These are phyloP conservation scores for Rhynchospora breviuscula DNA, from an alignment of 176 grass and related monocot species.

Conservation along the genomic window DNA sequence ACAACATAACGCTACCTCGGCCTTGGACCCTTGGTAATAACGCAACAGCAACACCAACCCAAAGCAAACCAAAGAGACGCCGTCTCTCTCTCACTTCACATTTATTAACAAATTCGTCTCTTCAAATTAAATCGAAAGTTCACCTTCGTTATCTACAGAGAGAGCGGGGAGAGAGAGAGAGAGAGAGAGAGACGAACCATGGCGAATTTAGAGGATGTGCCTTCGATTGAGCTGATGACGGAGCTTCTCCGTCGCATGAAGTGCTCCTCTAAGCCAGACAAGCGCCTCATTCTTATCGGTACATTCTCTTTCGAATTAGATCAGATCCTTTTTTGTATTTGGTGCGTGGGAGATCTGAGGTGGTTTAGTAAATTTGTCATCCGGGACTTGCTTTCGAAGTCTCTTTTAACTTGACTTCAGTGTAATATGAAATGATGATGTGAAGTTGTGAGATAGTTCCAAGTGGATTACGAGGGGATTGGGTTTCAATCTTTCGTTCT, in stretches of 20 bases:
- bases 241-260: constrained; percentile 92
- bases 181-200: constrained; percentile 34
- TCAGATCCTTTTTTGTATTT: not conserved
- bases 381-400: not conserved
- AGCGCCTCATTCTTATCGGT: constrained; percentile 93
- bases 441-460: not conserved
- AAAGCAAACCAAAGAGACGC: not conserved
- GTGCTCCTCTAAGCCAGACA: constrained; percentile 90
- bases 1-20: constrained; percentile 12
- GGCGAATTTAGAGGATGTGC: constrained; percentile 77
- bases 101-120: not conserved
- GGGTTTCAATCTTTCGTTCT: not conserved
- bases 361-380: not conserved
- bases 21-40: not conserved
- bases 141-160: not conserved
- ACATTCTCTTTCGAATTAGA: not conserved
- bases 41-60: not conserved
- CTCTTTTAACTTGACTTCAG: not conserved
- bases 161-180: not conserved
- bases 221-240: constrained; percentile 87
- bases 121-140: not conserved
- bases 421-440: not conserved
- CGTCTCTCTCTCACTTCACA: not conserved
- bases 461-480: not conserved
- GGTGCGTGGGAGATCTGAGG: constrained; percentile 1